These are phyloP conservation scores for Serendipita sp. DNA, from an alignment of 768 basidiomycete species.

Conservation along the genomic window DNA sequence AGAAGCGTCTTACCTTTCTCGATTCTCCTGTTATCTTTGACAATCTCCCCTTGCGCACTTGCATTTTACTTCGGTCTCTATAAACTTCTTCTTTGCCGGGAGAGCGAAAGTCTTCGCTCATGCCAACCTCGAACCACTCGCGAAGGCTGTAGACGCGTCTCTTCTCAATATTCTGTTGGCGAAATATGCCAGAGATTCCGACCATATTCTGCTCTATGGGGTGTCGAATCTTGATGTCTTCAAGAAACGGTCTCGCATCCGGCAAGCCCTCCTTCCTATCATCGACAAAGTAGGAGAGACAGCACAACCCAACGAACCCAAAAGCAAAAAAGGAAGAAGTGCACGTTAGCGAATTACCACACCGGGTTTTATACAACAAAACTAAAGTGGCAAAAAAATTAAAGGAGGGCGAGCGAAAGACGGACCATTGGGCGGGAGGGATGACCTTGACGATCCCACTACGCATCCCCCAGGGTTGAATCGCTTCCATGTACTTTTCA, in stretches of 20 bases:
- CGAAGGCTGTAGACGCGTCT: constrained; percentile 67
- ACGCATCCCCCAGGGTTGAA: constrained; percentile 79
- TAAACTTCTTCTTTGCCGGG: constrained; percentile 33
- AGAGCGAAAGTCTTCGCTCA: constrained; percentile 52
- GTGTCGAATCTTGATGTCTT: constrained; percentile 59
- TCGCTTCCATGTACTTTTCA: constrained; percentile 71
- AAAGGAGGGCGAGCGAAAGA: constrained; percentile 13
- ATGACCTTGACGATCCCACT: constrained; percentile 96
- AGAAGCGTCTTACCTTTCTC: no score
- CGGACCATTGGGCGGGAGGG: constrained; percentile 87
- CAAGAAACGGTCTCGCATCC: constrained; percentile 51
- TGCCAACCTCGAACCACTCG: constrained; percentile 73
- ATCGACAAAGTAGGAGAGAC: constrained; percentile 7
- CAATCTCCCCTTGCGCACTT: not conserved
- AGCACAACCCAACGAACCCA: constrained; percentile 1
- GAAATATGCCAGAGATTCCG: constrained; percentile 73
- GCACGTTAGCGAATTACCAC: not conserved
- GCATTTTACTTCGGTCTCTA: constrained; percentile 7
- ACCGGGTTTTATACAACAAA: no score
- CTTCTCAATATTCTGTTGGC: constrained; percentile 84
- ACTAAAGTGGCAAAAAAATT: constrained; percentile 3
- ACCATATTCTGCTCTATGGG: constrained; percentile 93
- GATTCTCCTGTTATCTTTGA: not conserved
- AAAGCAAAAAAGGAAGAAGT: not conserved
- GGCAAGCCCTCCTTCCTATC: constrained; percentile 66